A percentile compares a stretch with the other conserved stretches of the same genome.
These are phyloP conservation scores for Fusarium sp. DNA, from an alignment of 2,329 filamentous ascomycete species.

Conservation along the genomic window DNA sequence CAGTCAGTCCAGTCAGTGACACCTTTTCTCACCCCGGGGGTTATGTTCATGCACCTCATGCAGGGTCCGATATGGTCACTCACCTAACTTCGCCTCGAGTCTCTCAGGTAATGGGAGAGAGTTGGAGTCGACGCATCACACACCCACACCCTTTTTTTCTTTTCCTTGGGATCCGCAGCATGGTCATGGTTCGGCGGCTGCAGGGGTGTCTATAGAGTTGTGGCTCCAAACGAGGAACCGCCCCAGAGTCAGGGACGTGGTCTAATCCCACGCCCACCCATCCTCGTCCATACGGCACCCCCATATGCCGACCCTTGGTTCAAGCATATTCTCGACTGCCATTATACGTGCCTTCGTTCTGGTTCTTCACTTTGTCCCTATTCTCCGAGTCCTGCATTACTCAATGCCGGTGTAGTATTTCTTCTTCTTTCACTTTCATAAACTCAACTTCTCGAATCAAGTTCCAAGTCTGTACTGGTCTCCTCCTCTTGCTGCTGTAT, in stretches of 20 bases:
- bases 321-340: neutral
- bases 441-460: conserved; percentile 1
- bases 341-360: conserved; percentile 24
- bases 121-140: conserved; percentile 4
- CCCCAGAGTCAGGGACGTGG: conserved; percentile 13
- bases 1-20: conserved; percentile 1
- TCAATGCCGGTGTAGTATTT: neutral
- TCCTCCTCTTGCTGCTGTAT: conserved; percentile 14
- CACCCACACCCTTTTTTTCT: conserved; percentile 17
- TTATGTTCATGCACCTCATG: conserved; percentile 32
- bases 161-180: conserved; percentile 23
- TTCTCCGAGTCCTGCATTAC: conserved; percentile 5
- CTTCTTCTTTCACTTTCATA: neutral
- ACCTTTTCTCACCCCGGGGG: conserved; percentile 29
- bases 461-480: conserved; percentile 14
- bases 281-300: neutral
- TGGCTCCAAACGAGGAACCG: conserved; percentile 14
- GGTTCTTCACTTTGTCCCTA: neutral
- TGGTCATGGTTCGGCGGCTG: conserved; percentile 11
- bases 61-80: conserved; percentile 34
- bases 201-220: conserved; percentile 11
- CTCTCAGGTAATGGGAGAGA: neutral
- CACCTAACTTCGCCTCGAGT: neutral
- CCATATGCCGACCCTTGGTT: conserved; percentile 14
- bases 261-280: conserved; percentile 1